Evolutionary conservation across 2,329 filamentous ascomycete genomes (phyloP), one percentile per base, ranked within the genome.

Genomic region (Colletotrichum cuscutae): DNA sequence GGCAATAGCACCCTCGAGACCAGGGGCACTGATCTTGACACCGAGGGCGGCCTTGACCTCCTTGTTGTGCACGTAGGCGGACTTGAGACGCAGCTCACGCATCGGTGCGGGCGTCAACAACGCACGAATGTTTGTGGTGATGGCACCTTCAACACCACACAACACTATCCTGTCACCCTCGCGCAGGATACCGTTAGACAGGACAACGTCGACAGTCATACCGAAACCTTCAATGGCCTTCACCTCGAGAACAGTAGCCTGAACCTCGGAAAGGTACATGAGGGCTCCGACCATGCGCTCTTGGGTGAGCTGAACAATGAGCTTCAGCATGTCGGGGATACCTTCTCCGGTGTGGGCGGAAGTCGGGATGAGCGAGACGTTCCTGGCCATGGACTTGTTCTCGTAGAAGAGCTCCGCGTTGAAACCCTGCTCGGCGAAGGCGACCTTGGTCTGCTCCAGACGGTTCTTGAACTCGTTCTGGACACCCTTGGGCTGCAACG

Each of bases 141-240:
- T 99, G 65, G 95, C 92, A 32, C 97, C 97, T 81, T 98, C 97
- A n/a, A 96, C 94, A 88, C 97, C 97, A 80, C 97, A 99, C 57
- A 99, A 85, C 5, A 98, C 94, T 79, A 99, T 95, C 49, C 95
- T 93, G 83, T 99, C 97, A 75, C 97, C 97, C 86, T 99, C 97
- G 75, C 92, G 91, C 60, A 99, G 88, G 72, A 98, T 93, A 90
- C 97, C 97, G 85, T 99, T 99, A 71, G 95, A 97, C 66, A 99
- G 86, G 77, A 99, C 93, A 75, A 99, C 96, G 81, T 99, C 97
- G 78, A 99, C 98, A 58, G 97, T 99, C 83, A 98, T 99, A 81
- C 97, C 97, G 76, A 99, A 95, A 84, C 97, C 97, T 83, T 99
- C 97, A 75, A 99, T 98, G 61, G 97, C 94, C 90, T 99, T 99